Base-by-base conservation (phyloP, 768 basidiomycete genomes). In the Calocybe indica region DNA sequence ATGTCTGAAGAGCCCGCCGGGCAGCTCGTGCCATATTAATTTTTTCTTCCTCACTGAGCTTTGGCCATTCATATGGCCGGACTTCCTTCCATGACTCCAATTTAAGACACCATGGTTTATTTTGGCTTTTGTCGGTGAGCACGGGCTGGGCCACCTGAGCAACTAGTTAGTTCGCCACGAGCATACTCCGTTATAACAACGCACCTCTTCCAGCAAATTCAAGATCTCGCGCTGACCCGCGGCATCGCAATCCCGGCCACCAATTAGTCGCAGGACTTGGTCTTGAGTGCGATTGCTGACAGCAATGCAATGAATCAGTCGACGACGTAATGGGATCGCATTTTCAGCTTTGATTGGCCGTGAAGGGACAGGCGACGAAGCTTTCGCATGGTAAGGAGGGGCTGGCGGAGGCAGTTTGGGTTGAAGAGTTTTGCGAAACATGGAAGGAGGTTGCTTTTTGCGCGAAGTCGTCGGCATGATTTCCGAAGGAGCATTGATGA, bases 61-160 rank as follows among this genome's bases (percentile, higher is more conserved):
- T 67, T 0, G 72, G 66, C 73, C 76, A 85, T 51, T 80, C 82
- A 48, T 72, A 80, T 0, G 87, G 87, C 5, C 83, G 79, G 22
- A 88, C 81, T 56, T 88, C 81, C 32, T 69, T 69, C 85, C 86
- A 89, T 2, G 77, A 66, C 13, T 62, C 57, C 15, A 71, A 64
- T 52, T 79, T 84, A 50, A 88, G 76, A 31, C 65, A 57, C 73
- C 82, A 88, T 1, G 53, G 55, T 48, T 68, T 67, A 6, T 55
- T 43, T 60, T 6, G 70, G 64, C 14, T 67, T 67, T 48, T 65
- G 61, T 1, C 64, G 64, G 30, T 60, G 14, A 60, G 49, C 9
- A 58, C 54, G 33, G 65, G 68, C 48, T 83, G 82, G 4, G 74
- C 83, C 12, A 85, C 61, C 83, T 85, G 49, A 10, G 41, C 37